phyloP scores from a whole-genome alignment of 169 alveolate genomes.

The Cryptosporidium sp. region DNA sequence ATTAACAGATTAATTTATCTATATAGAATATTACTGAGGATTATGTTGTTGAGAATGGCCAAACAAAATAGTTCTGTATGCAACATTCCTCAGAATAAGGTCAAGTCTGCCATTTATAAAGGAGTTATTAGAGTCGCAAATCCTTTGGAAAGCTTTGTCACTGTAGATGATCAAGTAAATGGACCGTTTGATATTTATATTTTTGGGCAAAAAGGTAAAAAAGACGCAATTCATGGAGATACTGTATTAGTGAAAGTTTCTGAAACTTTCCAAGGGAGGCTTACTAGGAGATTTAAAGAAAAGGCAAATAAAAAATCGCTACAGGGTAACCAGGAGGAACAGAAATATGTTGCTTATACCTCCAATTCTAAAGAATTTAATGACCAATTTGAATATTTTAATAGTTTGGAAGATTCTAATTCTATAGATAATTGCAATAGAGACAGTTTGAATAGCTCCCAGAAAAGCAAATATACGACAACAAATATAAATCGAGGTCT shows the following conservation, averaged over 20 bases:
- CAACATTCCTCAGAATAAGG: not conserved
- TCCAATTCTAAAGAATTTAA: not conserved
- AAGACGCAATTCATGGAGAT: conserved; percentile 16
- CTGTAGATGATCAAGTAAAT: not conserved
- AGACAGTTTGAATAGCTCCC: not conserved
- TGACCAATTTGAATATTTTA: not conserved
- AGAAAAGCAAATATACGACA: too few species aligned
- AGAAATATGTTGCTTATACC: too few species aligned
- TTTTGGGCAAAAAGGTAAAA: not conserved
- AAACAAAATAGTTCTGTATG: not conserved
- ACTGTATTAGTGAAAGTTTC: not conserved
- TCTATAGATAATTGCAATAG: not conserved
- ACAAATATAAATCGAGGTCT: not conserved
- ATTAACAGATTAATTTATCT: too few species aligned
- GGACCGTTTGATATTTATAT: conserved; percentile 20
- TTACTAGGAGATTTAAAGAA: not conserved
- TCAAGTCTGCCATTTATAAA: not conserved
- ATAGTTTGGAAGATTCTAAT: not conserved
- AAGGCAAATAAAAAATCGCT: not conserved
- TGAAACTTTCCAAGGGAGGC: not conserved
- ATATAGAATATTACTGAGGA: not conserved
- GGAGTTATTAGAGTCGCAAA: conserved; percentile 28
- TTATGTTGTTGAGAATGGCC: not conserved
- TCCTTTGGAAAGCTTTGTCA: conserved; percentile 13
- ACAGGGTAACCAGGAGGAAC: not conserved